A percentile compares a stretch with the other conserved stretches of the same genome.
phyloP scores from a whole-genome alignment of 495 filamentous ascomycete genomes.

The Hyaloscypha finlandica region DNA sequence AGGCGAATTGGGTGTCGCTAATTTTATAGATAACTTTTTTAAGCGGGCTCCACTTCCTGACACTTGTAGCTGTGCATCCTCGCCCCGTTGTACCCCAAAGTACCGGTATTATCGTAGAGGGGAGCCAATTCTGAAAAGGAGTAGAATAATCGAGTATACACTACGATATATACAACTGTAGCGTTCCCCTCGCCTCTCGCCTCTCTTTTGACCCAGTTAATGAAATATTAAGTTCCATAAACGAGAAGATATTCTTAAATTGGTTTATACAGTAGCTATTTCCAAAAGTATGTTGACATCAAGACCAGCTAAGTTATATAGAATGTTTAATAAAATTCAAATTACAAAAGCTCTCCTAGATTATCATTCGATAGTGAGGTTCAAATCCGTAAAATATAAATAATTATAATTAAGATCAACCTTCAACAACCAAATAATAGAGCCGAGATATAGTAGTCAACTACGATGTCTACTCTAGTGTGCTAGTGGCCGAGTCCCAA shows the following conservation, averaged over 20 bases:
- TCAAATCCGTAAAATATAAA: conserved; percentile 12
- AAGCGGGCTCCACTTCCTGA: too few relatives aligned
- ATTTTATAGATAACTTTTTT: too few relatives aligned
- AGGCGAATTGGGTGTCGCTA: too few relatives aligned
- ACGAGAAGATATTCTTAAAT: conserved; percentile 6
- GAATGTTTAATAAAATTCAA: conserved; percentile 13
- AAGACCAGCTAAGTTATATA: conserved; percentile 9
- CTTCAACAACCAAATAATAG: conserved; percentile 7
- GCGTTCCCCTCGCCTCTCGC: background rate
- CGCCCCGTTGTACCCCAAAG: too few relatives aligned
- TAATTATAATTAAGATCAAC: conserved; percentile 15
- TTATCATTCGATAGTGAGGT: conserved; percentile 10
- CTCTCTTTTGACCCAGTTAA: conserved; percentile 7
- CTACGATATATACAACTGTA: too few relatives aligned
- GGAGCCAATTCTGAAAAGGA: too few relatives aligned
- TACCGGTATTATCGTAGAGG: too few relatives aligned
- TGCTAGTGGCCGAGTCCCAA: background rate
- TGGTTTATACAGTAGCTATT: conserved; percentile 6
- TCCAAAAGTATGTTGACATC: conserved; percentile 5
- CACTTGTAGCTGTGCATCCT: too few relatives aligned
- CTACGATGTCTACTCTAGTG: conserved; percentile 9
- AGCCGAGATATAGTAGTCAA: conserved; percentile 12
- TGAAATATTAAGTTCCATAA: background rate
- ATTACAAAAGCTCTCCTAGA: conserved; percentile 14
- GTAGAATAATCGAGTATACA: too few relatives aligned